These are phyloP conservation scores for Trapa incisa DNA, from an alignment of 345 rosid species.

Conservation along the genomic window DNA sequence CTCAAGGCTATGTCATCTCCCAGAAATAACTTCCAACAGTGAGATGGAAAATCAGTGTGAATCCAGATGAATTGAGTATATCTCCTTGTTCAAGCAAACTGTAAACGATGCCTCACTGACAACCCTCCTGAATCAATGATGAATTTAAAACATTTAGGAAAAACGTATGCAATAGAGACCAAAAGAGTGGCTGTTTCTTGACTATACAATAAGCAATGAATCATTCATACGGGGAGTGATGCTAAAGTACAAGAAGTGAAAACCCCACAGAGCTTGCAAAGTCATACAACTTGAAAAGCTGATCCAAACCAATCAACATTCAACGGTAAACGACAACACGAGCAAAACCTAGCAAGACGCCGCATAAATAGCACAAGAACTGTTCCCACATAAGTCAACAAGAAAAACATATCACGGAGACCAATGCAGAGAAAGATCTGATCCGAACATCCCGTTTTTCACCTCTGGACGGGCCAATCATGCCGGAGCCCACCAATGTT, in stretches of 20 bases:
- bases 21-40: constrained; percentile 4
- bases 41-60: background rate
- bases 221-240: background rate
- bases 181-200: background rate
- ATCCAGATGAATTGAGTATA: background rate
- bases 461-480: background rate
- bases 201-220: background rate
- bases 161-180: background rate
- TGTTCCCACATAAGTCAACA: no score
- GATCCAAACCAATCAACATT: background rate
- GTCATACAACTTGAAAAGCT: background rate
- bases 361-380: background rate
- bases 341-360: background rate
- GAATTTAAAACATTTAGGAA: background rate
- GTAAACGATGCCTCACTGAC: background rate
- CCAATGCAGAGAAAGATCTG: background rate
- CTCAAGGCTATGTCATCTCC: background rate
- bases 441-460: background rate
- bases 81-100: background rate
- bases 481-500: no score
- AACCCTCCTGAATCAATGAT: background rate
- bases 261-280: background rate
- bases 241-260: background rate
- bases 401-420: background rate
- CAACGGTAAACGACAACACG: background rate